Evolutionary conservation across 129 eudicot genomes (phyloP).

Genomic region (Erigeron canadensis): DNA sequence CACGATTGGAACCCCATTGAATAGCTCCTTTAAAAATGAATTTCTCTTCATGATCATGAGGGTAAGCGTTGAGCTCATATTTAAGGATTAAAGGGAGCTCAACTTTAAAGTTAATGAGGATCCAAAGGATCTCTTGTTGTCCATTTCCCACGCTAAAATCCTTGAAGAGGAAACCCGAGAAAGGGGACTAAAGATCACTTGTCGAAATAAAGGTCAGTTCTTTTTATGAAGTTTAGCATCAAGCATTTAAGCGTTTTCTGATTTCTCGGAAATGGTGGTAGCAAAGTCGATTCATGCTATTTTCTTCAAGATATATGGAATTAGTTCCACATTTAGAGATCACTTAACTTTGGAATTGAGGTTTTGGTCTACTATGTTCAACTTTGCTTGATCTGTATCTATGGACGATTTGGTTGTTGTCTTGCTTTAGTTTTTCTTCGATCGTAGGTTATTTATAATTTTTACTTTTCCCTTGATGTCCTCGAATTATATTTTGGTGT

Average conservation of each 20-base stretch:
- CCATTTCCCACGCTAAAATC: background rate
- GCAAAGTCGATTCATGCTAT: slow-evolving; percentile 2
- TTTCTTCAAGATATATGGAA: no score
- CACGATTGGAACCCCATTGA: slow-evolving; percentile 11
- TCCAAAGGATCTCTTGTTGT: slow-evolving; percentile 17
- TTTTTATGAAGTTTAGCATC: slow-evolving; percentile 14
- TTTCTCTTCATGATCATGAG: background rate
- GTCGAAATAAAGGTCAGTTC: background rate
- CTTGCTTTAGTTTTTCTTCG: background rate
- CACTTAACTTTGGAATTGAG: background rate
- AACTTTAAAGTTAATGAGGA: slow-evolving; percentile 14
- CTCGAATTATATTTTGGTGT: background rate
- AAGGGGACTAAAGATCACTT: background rate
- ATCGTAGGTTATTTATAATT: background rate
- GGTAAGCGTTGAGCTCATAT: background rate
- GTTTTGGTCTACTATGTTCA: background rate
- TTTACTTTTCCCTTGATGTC: background rate
- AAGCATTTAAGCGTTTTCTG: background rate
- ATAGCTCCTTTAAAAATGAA: slow-evolving; percentile 15
- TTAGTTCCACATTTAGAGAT: no score
- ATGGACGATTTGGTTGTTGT: background rate
- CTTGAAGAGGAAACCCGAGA: background rate
- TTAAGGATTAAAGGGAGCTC: slow-evolving; percentile 10
- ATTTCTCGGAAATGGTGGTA: slow-evolving; percentile 17
- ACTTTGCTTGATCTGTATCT: slow-evolving; percentile 9